A percentile compares a stretch with the other conserved stretches of the same genome.
phyloP scores from a whole-genome alignment of 1,139 yeast genomes.

The Taphrina wiesneri region DNA sequence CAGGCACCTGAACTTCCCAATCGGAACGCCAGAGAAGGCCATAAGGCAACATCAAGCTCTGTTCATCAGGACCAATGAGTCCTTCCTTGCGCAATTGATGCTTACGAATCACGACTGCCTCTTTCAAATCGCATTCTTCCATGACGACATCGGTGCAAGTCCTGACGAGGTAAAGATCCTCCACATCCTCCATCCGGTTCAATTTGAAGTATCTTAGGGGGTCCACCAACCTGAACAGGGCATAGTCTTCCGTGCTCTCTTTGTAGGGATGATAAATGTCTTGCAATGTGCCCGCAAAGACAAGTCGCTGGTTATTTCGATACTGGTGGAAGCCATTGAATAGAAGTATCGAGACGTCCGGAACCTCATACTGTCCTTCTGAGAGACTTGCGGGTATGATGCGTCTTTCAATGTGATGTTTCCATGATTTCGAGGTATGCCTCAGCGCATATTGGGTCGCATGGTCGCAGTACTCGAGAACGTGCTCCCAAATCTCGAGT shows the following conservation, averaged over 20 bases:
- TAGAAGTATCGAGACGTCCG: slow-evolving; percentile 22
- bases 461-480: slow-evolving; percentile 8
- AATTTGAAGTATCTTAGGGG: slow-evolving; percentile 25
- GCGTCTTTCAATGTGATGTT: slow-evolving; percentile 15
- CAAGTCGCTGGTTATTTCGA: slow-evolving; percentile 7
- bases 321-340: slow-evolving; percentile 31
- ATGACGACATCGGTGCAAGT: not conserved
- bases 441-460: slow-evolving; percentile 17
- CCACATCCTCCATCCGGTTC: slow-evolving; percentile 27
- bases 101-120: slow-evolving; percentile 9
- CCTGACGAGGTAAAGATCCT: slow-evolving; percentile 6
- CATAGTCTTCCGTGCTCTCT: slow-evolving; percentile 12
- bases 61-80: slow-evolving; percentile 24
- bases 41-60: slow-evolving; percentile 17
- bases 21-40: slow-evolving; percentile 19
- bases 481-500: slow-evolving; percentile 22
- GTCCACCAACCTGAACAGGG: slow-evolving; percentile 21
- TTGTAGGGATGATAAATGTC: slow-evolving; percentile 22
- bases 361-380: not conserved
- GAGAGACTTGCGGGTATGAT: not conserved
- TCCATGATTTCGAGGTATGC: slow-evolving; percentile 3
- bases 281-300: not conserved
- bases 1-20: slow-evolving; percentile 23
- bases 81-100: slow-evolving; percentile 9
- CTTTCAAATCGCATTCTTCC: slow-evolving; percentile 4